Evolutionary conservation across 1,139 yeast species (phyloP).

Genomic region (Zygosaccharomyces pseudobailii): DNA sequence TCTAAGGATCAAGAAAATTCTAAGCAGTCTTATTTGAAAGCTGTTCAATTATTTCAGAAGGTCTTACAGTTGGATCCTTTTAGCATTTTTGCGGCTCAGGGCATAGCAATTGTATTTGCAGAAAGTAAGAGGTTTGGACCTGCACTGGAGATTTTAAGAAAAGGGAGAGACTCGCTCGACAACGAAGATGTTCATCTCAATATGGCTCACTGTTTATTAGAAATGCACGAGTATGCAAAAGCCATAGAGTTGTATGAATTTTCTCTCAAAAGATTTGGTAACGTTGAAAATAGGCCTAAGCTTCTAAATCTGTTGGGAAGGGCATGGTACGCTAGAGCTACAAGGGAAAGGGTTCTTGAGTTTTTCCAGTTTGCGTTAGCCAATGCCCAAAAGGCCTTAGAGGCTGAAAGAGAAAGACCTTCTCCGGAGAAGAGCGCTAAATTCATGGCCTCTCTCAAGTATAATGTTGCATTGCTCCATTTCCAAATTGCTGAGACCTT

Average conservation of each 20-base stretch:
- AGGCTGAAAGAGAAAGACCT: conserved; percentile 35
- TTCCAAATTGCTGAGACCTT: conserved; percentile 84
- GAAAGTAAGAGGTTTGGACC: conserved; percentile 73
- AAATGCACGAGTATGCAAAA: conserved; percentile 73
- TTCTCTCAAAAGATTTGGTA: conserved; percentile 63
- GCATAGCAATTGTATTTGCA: conserved; percentile 88
- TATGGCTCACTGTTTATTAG: conserved; percentile 82
- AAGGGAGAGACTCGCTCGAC: conserved; percentile 82
- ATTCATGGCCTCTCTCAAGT: conserved; percentile 49
- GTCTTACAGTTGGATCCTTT: conserved; percentile 78
- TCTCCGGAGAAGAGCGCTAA: conserved; percentile 28
- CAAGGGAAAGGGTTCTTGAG: conserved; percentile 57
- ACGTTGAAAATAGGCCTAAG: conserved; percentile 49
- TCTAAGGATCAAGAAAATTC: conserved; percentile 54
- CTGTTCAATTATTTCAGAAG: conserved; percentile 85
- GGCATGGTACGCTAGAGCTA: conserved; percentile 85
- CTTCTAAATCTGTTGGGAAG: conserved; percentile 73
- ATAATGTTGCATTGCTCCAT: conserved; percentile 79
- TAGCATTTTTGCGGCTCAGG: conserved; percentile 96
- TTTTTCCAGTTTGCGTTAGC: conserved; percentile 60
- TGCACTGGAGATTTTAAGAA: conserved; percentile 83
- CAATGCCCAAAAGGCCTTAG: conserved; percentile 56
- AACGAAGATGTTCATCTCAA: conserved; percentile 81
- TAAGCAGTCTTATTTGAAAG: conserved; percentile 76
- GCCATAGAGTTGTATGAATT: conserved; percentile 87